These are phyloP conservation scores for Capronia coronata DNA, from an alignment of 2,329 filamentous ascomycete species.

Conservation along the genomic window DNA sequence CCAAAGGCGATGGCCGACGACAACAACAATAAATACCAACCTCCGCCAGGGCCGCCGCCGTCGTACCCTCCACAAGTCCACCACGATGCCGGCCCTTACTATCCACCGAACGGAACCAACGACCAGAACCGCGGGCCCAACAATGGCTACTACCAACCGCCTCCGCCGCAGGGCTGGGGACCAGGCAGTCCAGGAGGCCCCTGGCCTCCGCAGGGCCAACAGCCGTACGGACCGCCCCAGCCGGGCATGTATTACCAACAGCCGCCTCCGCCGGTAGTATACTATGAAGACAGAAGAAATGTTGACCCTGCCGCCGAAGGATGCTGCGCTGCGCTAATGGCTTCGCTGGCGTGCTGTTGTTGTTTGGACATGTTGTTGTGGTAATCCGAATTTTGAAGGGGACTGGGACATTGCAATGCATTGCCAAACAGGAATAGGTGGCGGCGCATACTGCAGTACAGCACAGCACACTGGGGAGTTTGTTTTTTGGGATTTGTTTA, in stretches of 20 bases:
- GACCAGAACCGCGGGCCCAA: conserved; percentile 16
- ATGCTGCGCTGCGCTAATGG: conserved; percentile 40
- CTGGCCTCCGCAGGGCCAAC: conserved; percentile 12
- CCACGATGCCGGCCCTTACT: conserved; percentile 27
- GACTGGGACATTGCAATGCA: no score
- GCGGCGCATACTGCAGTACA: no score
- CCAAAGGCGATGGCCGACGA: background rate
- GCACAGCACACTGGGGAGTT: no score
- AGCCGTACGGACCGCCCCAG: conserved; percentile 21
- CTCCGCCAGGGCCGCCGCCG: conserved; percentile 21
- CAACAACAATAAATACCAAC: conserved; percentile 19
- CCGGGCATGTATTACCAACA: conserved; percentile 31
- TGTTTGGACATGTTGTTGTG: conserved; percentile 49
- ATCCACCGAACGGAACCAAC: conserved; percentile 11
- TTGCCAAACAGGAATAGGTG: no score
- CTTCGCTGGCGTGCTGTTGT: conserved; percentile 46
- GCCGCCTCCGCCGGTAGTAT: conserved; percentile 35
- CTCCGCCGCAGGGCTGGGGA: conserved; percentile 20
- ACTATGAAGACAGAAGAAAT: conserved; percentile 31
- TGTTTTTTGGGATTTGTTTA: no score
- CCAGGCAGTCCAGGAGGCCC: conserved; percentile 12
- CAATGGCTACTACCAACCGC: conserved; percentile 11
- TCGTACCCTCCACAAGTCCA: conserved; percentile 20
- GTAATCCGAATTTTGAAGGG: no score
- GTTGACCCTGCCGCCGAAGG: conserved; percentile 34